Percentiles rank a stretch among this genome's conserved stretches.
Conservation (phyloP, 2,329 filamentous ascomycete species). For the Penicillium sp. region DNA sequence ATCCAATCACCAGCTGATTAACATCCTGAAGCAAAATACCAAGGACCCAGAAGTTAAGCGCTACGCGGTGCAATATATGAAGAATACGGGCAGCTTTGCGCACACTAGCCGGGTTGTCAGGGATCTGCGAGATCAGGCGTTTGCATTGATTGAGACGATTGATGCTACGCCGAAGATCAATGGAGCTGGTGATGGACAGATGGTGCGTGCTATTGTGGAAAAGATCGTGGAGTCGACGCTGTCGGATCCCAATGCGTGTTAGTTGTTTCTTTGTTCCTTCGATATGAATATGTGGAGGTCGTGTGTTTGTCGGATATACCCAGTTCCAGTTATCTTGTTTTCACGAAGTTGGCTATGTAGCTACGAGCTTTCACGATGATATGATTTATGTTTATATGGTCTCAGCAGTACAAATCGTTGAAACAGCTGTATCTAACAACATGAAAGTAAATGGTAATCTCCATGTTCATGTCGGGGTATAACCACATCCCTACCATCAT, state of each 20-base stretch:
- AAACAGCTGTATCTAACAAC: not conserved
- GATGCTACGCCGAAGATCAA: conserved; percentile 42
- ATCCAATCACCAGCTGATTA: conserved; percentile 61
- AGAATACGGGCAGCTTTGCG: conserved; percentile 76
- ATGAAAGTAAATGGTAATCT: not conserved
- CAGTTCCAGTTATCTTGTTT: conserved; percentile 7
- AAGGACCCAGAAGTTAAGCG: conserved; percentile 77
- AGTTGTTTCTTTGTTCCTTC: not conserved
- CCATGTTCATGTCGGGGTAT: conserved; percentile 6
- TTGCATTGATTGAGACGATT: conserved; percentile 54
- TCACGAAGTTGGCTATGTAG: not conserved
- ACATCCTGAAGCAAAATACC: conserved; percentile 85
- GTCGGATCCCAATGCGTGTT: conserved; percentile 14
- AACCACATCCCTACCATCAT: conserved; percentile 4
- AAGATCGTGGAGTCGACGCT: conserved; percentile 48
- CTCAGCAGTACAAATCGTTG: not conserved
- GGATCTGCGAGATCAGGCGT: conserved; percentile 57
- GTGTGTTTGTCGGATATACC: conserved; percentile 15
- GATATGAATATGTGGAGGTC: not conserved
- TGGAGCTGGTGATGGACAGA: conserved; percentile 48
- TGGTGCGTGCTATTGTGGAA: conserved; percentile 59
- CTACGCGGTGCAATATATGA: conserved; percentile 87
- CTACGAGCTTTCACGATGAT: conserved; percentile 8
- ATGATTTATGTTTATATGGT: conserved; percentile 4
- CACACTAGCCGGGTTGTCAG: conserved; percentile 65